These are phyloP conservation scores for Rhizophora apiculata DNA, from an alignment of 345 rosid species.

Conservation along the genomic window DNA sequence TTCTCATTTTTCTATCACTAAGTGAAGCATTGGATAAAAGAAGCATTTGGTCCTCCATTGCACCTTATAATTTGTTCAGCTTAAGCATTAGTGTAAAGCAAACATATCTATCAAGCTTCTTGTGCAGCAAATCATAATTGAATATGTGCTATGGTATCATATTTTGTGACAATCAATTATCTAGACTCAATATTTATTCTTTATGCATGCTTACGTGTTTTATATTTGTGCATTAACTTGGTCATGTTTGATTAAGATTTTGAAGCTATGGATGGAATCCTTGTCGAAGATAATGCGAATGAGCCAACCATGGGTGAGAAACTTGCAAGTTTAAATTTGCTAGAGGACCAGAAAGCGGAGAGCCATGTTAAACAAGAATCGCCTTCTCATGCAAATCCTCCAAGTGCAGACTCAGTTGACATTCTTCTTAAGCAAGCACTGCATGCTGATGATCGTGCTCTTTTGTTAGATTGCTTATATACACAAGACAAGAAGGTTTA, in stretches of 20 bases:
- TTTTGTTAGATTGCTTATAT: conserved; percentile 84
- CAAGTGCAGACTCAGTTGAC: conserved; percentile 83
- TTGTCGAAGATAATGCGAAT: conserved; percentile 53
- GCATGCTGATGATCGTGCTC: conserved; percentile 80
- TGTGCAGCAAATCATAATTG: no score
- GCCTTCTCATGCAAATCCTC: conserved; percentile 47
- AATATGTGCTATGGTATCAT: no score
- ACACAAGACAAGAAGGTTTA: conserved; percentile 88
- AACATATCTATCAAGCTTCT: no score
- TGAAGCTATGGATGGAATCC: conserved; percentile 63
- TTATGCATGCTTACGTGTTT: no score
- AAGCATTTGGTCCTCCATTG: no score
- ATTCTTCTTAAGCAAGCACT: conserved; percentile 87
- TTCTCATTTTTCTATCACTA: no score
- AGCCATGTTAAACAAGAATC: conserved; percentile 32
- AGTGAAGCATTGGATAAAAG: no score
- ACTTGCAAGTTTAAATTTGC: conserved; percentile 53
- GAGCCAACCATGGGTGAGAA: conserved; percentile 97
- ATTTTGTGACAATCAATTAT: no score
- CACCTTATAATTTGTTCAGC: no score
- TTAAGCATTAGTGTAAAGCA: no score
- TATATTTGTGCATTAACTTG: conserved; percentile 1
- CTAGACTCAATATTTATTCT: no score
- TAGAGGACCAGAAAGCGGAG: conserved; percentile 30
- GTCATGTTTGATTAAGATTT: conserved; percentile 33